Base-by-base conservation (phyloP, 805 yeast species). In the Saccharomycopsis babjevae region DNA sequence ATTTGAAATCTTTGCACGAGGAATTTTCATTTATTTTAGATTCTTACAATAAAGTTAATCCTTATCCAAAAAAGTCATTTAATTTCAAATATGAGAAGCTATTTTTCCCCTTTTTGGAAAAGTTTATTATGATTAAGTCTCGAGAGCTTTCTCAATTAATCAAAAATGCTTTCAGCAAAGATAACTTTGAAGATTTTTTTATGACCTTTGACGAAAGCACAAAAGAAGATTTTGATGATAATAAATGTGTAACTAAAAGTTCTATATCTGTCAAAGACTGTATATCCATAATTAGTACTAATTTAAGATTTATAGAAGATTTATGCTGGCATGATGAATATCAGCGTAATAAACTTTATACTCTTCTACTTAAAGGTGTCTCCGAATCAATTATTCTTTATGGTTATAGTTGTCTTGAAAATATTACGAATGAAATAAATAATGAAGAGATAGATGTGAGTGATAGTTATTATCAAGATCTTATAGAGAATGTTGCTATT, bases 201-300 rank as follows among this genome's bases (percentile, higher is more conserved):
- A 70, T 73, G 1, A 74, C 70, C 0, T 74, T 76, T 54, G 74
- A 71, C 1, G 74, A 74, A 5, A 22, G 10, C 25, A 67, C 67
- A 0, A 77, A 50, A n/a, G 54, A 58, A 18, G 25, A 46, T 22
- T 46, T 22, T 25, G 59, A 38, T 40, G 52, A 36, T 20, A 50
- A 40, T 15, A 62, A 74, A 74, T 59, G 73, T 67, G 83, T 89
- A 63, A 75, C 82, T 1, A 63, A 74, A 74, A 59, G 73, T 67
- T 83, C 89, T 63, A 74, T 82, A 1, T 87, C 93, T 0, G 88
- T 86, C 1, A 68, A 80, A 25, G 94, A 88, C 68, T 78, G 87
- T 15, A 86, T 87, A 70, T 77, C 82, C 10, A 76, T 88, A 69
- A 77, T 88, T 40, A 79, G 79, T 62, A 83, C 83, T 59, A 79